Evolutionary conservation across 495 filamentous ascomycete genomes (phyloP).

Genomic region (Aspergillus haitiensis): DNA sequence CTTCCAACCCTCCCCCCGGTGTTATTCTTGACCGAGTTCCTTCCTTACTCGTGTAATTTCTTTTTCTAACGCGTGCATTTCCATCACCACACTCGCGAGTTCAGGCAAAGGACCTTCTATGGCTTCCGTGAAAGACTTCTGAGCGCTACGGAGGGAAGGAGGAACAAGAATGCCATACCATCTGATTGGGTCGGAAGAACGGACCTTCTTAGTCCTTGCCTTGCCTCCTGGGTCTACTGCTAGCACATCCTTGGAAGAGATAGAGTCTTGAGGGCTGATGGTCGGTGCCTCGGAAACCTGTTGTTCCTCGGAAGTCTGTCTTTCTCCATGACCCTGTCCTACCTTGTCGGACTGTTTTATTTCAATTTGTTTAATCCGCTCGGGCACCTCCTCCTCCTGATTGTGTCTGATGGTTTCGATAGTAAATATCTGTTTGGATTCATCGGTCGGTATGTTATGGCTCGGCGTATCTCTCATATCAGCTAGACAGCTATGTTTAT

Average conservation of each 20-base stretch:
- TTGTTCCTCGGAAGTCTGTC: conserved; percentile 1
- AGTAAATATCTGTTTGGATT: conserved; percentile 20
- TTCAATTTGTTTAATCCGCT: conserved; percentile 16
- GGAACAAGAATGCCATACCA: conserved; percentile 73
- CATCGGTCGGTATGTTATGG: neutral
- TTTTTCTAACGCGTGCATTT: conserved; percentile 67
- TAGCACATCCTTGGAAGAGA: neutral
- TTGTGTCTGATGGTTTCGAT: conserved; percentile 11
- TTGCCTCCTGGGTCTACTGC: conserved; percentile 18
- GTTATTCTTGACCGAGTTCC: conserved; percentile 20
- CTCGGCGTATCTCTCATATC: conserved; percentile 1
- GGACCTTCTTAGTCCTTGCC: conserved; percentile 26
- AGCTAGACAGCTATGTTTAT: conserved; percentile 5
- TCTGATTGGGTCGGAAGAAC: conserved; percentile 56
- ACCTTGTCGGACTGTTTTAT: conserved; percentile 7
- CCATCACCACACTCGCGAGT: conserved; percentile 56
- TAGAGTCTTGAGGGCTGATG: neutral
- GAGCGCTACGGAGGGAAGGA: conserved; percentile 58
- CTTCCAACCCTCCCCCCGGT: no score
- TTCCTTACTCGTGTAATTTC: conserved; percentile 61
- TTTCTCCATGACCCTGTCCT: neutral
- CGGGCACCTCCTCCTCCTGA: conserved; percentile 15
- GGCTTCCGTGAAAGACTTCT: conserved; percentile 48
- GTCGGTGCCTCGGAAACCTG: neutral
- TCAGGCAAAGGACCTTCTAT: conserved; percentile 36